Percentiles rank a stretch among this genome's conserved stretches.
phyloP scores from a whole-genome alignment of 2,329 filamentous ascomycete genomes.

The Claviceps humidiphila region DNA sequence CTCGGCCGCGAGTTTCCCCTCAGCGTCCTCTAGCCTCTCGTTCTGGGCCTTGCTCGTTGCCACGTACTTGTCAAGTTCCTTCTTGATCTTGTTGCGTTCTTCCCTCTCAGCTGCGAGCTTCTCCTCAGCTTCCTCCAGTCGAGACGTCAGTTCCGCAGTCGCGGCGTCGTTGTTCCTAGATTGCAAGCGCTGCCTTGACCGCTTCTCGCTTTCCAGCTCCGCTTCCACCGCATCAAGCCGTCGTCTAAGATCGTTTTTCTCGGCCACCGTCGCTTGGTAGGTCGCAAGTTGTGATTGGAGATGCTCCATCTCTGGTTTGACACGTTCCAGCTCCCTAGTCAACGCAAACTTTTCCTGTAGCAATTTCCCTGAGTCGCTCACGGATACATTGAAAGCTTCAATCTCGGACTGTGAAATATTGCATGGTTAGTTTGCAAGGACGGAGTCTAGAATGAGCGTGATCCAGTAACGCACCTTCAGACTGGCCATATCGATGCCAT shows the following conservation, averaged over 20 bases:
- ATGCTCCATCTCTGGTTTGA: constrained; percentile 44
- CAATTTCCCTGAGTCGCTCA: constrained; percentile 56
- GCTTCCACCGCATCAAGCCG: constrained; percentile 66
- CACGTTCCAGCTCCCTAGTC: constrained; percentile 34
- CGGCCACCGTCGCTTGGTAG: constrained; percentile 57
- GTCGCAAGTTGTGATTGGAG: constrained; percentile 39
- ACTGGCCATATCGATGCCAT: constrained; percentile 33
- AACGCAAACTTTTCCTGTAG: constrained; percentile 46
- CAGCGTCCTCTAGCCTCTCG: constrained; percentile 46
- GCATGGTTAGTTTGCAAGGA: background rate
- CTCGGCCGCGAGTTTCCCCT: no score
- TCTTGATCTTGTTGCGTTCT: constrained; percentile 32
- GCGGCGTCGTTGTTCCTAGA: constrained; percentile 24
- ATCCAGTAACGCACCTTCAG: constrained; percentile 26
- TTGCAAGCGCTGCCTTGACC: constrained; percentile 19
- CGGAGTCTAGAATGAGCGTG: no score
- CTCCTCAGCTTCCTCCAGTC: constrained; percentile 23
- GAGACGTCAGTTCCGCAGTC: constrained; percentile 26
- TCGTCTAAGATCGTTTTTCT: constrained; percentile 68
- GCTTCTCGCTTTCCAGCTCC: constrained; percentile 67
- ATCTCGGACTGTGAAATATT: constrained; percentile 49
- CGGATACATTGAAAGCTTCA: constrained; percentile 50
- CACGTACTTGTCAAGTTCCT: constrained; percentile 38
- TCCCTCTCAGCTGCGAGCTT: constrained; percentile 27
- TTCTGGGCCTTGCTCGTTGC: constrained; percentile 49